Evolutionary conservation across 768 basidiomycete species (phyloP), one percentile per base, ranked within the genome.

Genomic region (Suillus subaureus): DNA sequence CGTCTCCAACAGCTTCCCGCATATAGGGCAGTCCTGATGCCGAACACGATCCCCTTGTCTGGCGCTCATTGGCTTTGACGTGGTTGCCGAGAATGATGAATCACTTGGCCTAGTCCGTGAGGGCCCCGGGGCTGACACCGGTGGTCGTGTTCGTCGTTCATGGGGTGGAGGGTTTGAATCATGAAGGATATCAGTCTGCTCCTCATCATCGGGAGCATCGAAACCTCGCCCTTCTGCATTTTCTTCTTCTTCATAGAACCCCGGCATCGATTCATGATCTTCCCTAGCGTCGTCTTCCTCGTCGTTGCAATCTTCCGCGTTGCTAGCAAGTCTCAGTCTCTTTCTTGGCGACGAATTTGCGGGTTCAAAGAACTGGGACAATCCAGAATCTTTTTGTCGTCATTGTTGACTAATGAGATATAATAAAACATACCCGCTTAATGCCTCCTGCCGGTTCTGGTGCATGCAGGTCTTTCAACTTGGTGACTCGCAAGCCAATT

Each of bases 401-500:
- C 6, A 18, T 40, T 13, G 43, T 47, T 51, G 35, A 45, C 18
- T n/a, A 61, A 12, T 12, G 11, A 28, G 35, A 64, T 64, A 13
- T 35, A n/a, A 18, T n/a, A 12, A 55, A 23, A 73, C 83, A 61
- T 72, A 94, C 95, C 64, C 88, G 84, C 74, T 91, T 90, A 67
- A 97, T 94, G 1, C 93, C 91, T 61, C 75, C 80, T 5, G 71
- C 49, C 15, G 81, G 74, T 47, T 81, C 76, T 52, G 37, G 39
- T 7, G 82, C 81, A 64, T 84, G 84, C 37, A 96, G 77, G 77
- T 99, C 97, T 72, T 92, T 93, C 69, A 99, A 79, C 67, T 93
- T 96, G 4, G 93, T 96, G 12, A 97, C 83, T 54, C 96, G 83
- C 33, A 99, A 79, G 6, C 97, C 97, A 68, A 99, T 90, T 26